Evolutionary conservation across 208 protist species (phyloP).

Genomic region (Naegleria gruberi): DNA sequence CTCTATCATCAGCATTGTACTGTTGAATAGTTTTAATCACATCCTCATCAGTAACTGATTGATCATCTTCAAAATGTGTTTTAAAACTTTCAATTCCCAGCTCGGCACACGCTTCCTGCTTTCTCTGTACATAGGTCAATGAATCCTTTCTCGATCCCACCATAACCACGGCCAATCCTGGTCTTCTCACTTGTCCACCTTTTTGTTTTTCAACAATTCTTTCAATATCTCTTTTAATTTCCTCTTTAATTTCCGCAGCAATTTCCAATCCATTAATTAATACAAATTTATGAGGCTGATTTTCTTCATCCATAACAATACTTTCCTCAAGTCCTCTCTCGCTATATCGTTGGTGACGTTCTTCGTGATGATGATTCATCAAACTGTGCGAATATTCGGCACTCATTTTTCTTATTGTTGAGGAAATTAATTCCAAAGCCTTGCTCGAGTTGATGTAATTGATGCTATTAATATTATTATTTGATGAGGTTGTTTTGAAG

Average conservation of each 20-base stretch:
- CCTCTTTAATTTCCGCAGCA: constrained; percentile 54
- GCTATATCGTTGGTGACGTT: no score
- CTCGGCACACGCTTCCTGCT: constrained; percentile 51
- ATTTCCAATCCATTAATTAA: constrained; percentile 76
- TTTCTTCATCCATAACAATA: not conserved
- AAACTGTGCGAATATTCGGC: no score
- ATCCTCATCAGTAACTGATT: not conserved
- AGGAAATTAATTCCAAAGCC: no score
- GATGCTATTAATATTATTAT: no score
- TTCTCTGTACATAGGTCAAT: constrained; percentile 90
- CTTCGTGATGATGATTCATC: no score
- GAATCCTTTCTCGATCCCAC: constrained; percentile 82
- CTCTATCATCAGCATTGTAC: constrained; percentile 57
- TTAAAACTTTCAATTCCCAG: constrained; percentile 33
- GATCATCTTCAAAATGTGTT: constrained; percentile 42
- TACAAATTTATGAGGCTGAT: constrained; percentile 30
- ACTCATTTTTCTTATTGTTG: no score
- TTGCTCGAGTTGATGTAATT: no score
- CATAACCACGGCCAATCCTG: constrained; percentile 83
- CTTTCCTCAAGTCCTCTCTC: not conserved
- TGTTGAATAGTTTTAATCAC: not conserved
- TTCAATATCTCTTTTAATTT: constrained; percentile 46
- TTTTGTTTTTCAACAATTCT: not conserved
- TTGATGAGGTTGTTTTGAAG: no score
- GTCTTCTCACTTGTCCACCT: not conserved